A percentile compares a stretch with the other conserved stretches of the same genome.
Evolutionary conservation across 345 rosid species (phyloP).

Genomic region (Ceriops decandra): DNA sequence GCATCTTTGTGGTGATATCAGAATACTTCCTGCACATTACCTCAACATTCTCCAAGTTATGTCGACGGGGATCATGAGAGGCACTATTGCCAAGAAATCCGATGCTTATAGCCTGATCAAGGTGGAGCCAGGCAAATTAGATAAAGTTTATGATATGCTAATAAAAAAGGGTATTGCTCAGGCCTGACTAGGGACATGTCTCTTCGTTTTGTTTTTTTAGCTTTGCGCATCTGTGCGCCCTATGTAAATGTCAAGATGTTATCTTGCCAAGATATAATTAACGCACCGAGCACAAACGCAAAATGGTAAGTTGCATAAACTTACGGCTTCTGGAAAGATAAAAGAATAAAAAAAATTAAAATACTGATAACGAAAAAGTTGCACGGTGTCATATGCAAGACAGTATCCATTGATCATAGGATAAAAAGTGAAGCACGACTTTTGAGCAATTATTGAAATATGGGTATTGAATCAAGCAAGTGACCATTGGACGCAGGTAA

Average conservation of each 20-base stretch:
- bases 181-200: constrained; percentile 16
- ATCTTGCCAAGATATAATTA: too few species aligned
- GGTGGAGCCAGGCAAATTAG: constrained; percentile 77
- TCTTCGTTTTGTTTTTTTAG: background rate
- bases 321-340: background rate
- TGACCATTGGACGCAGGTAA: too few species aligned
- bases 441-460: too few species aligned
- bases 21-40: constrained; percentile 80
- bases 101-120: constrained; percentile 79
- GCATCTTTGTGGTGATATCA: constrained; percentile 58
- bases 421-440: too few species aligned
- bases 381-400: too few species aligned
- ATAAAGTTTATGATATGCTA: constrained; percentile 76
- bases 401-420: too few species aligned
- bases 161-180: constrained; percentile 58
- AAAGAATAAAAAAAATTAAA: background rate
- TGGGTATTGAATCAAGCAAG: too few species aligned
- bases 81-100: constrained; percentile 58
- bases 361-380: too few species aligned
- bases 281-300: too few species aligned
- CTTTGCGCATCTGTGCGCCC: background rate
- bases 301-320: too few species aligned
- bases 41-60: constrained; percentile 69
- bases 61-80: constrained; percentile 58
- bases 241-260: background rate